Base-by-base conservation (phyloP, 164 flowering plant genomes). In the Macadamia tetraphylla region DNA sequence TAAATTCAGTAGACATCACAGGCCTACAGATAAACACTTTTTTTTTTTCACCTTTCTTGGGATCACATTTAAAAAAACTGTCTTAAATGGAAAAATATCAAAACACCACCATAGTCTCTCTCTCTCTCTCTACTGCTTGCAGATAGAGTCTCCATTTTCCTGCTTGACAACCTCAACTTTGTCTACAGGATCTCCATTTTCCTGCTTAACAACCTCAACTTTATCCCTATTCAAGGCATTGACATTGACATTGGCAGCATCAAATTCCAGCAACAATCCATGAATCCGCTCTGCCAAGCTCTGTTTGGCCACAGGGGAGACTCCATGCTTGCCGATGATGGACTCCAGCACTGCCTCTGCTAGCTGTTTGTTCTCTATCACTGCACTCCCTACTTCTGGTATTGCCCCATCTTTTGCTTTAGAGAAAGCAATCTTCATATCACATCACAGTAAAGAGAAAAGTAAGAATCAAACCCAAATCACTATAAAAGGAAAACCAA, bases 261-360 rank as follows among this genome's bases (percentile, higher is more conserved):
- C 15, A 29, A 29, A 58, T 43, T 64, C 70, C 31, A 44, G 66
- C 62, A 79, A 58, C 67, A 79, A 44, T 56, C 68, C 64, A 46
- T 75, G 67, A 2, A 79, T 14, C 14, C 77, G 64, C 30, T 9
- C 68, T 1, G 93, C 93, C 61, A 90, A 64, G 48, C 79, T 77
- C 62, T 31, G 61, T 69, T 72, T 90, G 18, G 90, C 83, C 29
- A 46, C 81, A 1, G 91, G 91, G 18, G 93, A 87, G 30, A 88
- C 90, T 9, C 89, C 93, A 23, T 91, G 69, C 75, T 85, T 74
- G 3, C 96, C 96, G 10, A 89, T 83, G 13, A 93, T 89, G 0
- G 97, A 88, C 70, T 86, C 92, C 58, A 93, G 73, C 11, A 91
- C 74, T 3, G 92, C 80, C 72, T 82, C 85, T 0, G 89, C 59